Conservation (phyloP, 1,284 basidiomycete genomes). For the Apiotrichum brassicae region DNA sequence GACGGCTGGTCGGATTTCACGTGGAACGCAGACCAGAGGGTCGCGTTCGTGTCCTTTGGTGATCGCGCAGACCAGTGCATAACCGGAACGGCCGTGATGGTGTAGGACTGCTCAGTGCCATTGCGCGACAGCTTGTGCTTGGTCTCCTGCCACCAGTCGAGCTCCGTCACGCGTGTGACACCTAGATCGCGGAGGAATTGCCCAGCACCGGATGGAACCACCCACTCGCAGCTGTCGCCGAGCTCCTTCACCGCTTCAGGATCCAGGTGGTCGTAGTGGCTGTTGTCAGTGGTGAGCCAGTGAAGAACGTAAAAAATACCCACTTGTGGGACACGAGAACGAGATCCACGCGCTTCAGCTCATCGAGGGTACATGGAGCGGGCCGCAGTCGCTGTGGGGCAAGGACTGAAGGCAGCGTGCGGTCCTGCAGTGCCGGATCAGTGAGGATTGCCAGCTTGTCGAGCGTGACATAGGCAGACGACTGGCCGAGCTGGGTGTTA, state of each 20-base stretch:
- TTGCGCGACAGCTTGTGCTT: slow-evolving; percentile 24
- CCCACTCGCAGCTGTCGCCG: slow-evolving; percentile 43
- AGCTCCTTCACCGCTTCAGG: slow-evolving; percentile 40
- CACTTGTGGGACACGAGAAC: slow-evolving; percentile 50
- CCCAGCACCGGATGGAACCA: slow-evolving; percentile 41
- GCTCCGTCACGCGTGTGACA: slow-evolving; percentile 40
- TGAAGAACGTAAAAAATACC: slow-evolving; percentile 1
- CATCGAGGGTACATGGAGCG: slow-evolving; percentile 45
- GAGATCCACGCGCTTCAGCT: slow-evolving; percentile 47
- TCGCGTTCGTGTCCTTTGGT: slow-evolving; percentile 49
- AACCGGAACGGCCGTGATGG: slow-evolving; percentile 39
- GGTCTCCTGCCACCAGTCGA: slow-evolving; percentile 46
- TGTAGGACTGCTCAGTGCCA: slow-evolving; percentile 28
- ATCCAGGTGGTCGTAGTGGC: slow-evolving; percentile 46
- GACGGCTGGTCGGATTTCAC: slow-evolving; percentile 32
- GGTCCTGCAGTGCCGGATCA: slow-evolving; percentile 50
- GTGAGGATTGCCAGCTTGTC: slow-evolving; percentile 50
- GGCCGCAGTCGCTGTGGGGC: slow-evolving; percentile 47
- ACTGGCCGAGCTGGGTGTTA: slow-evolving; percentile 45
- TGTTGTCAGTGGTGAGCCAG: slow-evolving; percentile 10
- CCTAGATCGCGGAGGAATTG: slow-evolving; percentile 36
- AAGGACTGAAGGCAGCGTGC: slow-evolving; percentile 45
- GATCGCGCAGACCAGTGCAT: slow-evolving; percentile 51
- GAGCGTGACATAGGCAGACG: slow-evolving; percentile 48
- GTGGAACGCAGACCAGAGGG: slow-evolving; percentile 48